Base-by-base conservation (phyloP, 108 stramenopile genomes). In the Skeletonema potamos region DNA sequence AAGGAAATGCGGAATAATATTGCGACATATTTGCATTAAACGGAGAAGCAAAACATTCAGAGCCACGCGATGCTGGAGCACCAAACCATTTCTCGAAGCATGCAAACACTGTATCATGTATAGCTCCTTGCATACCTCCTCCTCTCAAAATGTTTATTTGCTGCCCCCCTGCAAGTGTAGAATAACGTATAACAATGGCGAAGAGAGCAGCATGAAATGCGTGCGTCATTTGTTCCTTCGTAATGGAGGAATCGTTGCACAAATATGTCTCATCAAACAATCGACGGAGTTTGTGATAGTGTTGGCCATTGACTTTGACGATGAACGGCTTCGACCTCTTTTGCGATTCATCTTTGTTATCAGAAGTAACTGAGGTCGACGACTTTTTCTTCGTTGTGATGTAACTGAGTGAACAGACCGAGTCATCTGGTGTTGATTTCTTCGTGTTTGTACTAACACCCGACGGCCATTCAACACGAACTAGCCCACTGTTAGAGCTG, bases 51-150 rank as follows among this genome's bases (percentile, higher is more conserved):
- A 89, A 91, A 27, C 90, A 88, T 41, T 91, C 90, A 29, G 36
- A 20, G 10, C 32, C 10, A 46, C 20, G 57, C 36, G 68, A 26
- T 24, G 68, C n/a, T 30, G 62, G n/a, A n/a, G n/a, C 15, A 4
- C 70, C 64, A 76, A 83, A 86, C 51, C 55, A 68, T 11, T 72
- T 61, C 27, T 68, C 56, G 7, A 91, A 60, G 20, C 71, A 79
- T 2, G 83, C 77, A 73, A 92, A 92, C n/a, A 85, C 89, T 4
- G 72, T 20, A 2, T 70, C 66, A 62, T 92, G 85, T 55, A 92
- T 80, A 1, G 91, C 86, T 29, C 91, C 91, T 62, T 92, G 91
- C 91, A 92, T 92, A 12, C 91, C 91, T 4, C 91, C 91, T 41
- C 91, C 91, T 36, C 91, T 33, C 36, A 83, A 64, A 61, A 86